Evolutionary conservation across 495 filamentous ascomycete genomes (phyloP).

Genomic region (Neurospora sp.): DNA sequence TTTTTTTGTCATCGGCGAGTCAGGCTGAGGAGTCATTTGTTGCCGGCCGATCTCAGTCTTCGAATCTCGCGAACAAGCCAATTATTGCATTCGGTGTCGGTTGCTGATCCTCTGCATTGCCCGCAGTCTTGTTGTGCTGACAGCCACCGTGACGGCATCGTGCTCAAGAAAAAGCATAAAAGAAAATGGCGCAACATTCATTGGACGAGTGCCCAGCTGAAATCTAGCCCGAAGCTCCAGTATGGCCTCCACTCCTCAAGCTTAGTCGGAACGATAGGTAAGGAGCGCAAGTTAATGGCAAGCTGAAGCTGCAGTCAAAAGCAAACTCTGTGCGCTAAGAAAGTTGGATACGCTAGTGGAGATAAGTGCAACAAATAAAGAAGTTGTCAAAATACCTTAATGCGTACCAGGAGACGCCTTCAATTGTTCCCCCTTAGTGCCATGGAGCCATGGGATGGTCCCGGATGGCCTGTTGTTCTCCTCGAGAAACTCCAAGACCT

Average conservation of each 20-base stretch:
- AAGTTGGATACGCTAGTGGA: neutral
- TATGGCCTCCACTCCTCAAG: neutral
- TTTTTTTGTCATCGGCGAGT: too few species aligned
- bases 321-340: neutral
- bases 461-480: neutral
- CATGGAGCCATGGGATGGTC: neutral
- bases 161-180: too few species aligned
- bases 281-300: neutral
- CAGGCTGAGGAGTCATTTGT: too few species aligned
- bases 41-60: too few species aligned
- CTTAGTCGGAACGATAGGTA: neutral
- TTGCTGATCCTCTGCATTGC: too few species aligned
- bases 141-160: too few species aligned
- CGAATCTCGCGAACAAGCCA: too few species aligned
- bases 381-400: neutral
- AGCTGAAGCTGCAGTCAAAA: neutral
- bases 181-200: neutral
- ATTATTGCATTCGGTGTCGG: too few species aligned
- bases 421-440: too few species aligned
- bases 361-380: neutral
- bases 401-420: neutral
- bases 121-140: too few species aligned
- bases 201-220: neutral
- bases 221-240: neutral
- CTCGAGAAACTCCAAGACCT: conserved; percentile 4